Evolutionary conservation across 305 asterid species (phyloP).

Genomic region (Fraxinus ornus): DNA sequence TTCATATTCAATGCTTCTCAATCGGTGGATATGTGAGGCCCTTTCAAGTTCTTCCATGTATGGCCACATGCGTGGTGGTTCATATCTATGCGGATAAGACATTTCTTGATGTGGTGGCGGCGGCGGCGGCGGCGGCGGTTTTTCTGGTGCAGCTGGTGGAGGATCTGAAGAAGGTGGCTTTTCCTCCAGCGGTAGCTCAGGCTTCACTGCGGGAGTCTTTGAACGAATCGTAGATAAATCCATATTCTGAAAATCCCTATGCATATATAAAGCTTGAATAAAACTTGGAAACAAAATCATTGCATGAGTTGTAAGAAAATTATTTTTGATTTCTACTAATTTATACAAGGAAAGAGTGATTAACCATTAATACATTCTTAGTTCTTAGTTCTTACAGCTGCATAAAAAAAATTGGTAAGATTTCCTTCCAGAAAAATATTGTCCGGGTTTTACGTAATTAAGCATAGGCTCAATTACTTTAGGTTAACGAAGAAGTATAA

Average conservation of each 20-base stretch:
- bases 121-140: constrained; percentile 5
- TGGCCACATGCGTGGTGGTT: constrained; percentile 8
- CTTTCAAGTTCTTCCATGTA: constrained; percentile 20
- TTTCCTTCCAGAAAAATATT: neutral
- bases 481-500: neutral
- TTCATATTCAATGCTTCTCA: constrained; percentile 28
- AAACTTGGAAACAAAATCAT: constrained; percentile 28
- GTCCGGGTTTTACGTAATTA: neutral
- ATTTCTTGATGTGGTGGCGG: neutral
- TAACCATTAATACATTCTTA: neutral
- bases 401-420: neutral
- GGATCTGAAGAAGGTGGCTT: neutral
- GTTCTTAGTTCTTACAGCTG: constrained; percentile 6
- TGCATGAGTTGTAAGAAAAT: constrained; percentile 9
- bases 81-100: neutral
- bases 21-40: neutral
- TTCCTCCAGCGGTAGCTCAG: neutral
- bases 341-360: neutral
- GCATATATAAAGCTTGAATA: neutral
- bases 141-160: neutral
- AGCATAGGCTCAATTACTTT: neutral
- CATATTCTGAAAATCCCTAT: constrained; percentile 11
- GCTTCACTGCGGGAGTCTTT: constrained; percentile 14
- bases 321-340: neutral
- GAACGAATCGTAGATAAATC: constrained; percentile 21